Evolutionary conservation across 306 rosid genomes (phyloP).

Genomic region (Acacia crassicarpa): DNA sequence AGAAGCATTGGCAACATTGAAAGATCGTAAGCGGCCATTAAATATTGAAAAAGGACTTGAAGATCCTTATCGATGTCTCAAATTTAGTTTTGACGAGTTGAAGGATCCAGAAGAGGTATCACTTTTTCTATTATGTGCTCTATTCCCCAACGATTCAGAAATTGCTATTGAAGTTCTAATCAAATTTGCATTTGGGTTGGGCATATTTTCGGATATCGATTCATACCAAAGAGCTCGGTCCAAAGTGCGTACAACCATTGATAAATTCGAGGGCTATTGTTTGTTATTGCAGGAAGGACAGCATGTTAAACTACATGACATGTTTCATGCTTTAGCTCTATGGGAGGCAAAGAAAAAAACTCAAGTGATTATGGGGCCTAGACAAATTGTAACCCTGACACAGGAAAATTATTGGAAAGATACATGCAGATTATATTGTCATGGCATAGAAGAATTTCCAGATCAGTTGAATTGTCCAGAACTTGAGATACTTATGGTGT

Average conservation of each 20-base stretch:
- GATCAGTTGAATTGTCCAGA: not conserved
- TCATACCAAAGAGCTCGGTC: not conserved
- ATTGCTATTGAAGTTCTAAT: not conserved
- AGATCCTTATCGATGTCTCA: conserved; percentile 1
- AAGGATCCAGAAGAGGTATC: not conserved
- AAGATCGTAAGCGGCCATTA: not conserved
- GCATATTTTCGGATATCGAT: not conserved
- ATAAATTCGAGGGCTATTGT: not conserved
- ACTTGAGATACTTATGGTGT: not conserved
- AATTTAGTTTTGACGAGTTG: not conserved
- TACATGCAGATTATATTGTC: not conserved
- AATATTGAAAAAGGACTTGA: not conserved
- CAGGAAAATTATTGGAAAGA: not conserved
- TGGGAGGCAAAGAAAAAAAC: not conserved
- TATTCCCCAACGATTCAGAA: not conserved
- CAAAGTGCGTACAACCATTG: not conserved
- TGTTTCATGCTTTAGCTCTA: not conserved
- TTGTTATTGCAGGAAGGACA: not conserved
- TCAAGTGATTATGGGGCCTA: not conserved
- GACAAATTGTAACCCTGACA: not conserved
- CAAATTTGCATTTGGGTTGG: not conserved
- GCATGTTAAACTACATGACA: not conserved
- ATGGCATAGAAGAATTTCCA: not conserved
- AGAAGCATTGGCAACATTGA: not conserved
- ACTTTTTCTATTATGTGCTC: not conserved